Evolutionary conservation across 1,284 basidiomycete species (phyloP).

Genomic region (Cryptococcus maquisensis): DNA sequence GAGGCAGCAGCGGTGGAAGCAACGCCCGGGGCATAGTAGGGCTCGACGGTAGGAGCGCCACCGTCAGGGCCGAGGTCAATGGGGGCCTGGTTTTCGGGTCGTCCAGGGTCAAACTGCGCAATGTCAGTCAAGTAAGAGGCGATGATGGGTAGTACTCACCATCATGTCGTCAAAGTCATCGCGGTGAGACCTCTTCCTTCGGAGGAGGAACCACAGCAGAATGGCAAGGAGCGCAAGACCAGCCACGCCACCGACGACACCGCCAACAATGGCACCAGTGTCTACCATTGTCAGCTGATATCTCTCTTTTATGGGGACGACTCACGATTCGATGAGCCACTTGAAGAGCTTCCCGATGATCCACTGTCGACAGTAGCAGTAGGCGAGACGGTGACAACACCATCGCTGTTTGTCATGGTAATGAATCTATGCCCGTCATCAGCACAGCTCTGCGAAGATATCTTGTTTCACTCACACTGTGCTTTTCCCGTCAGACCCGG

Average conservation of each 20-base stretch:
- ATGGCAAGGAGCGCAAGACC: slow-evolving; percentile 36
- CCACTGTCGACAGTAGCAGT: slow-evolving; percentile 8
- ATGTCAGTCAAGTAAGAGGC: neutral
- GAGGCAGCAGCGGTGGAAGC: slow-evolving; percentile 30
- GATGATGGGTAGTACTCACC: slow-evolving; percentile 24
- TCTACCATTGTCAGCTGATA: slow-evolving; percentile 15
- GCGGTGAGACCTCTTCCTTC: slow-evolving; percentile 35
- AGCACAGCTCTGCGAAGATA: neutral
- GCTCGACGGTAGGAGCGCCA: slow-evolving; percentile 34
- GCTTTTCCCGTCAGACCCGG: slow-evolving; percentile 13
- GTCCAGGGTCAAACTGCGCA: slow-evolving; percentile 41
- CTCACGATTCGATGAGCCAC: neutral
- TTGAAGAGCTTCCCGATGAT: neutral
- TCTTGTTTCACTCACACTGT: slow-evolving; percentile 11
- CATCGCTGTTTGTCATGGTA: slow-evolving; percentile 25
- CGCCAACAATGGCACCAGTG: slow-evolving; percentile 45
- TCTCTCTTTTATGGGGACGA: neutral
- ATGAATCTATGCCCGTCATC: slow-evolving; percentile 14
- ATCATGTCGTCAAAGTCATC: slow-evolving; percentile 49
- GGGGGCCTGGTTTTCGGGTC: slow-evolving; percentile 18
- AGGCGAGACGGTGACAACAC: slow-evolving; percentile 9
- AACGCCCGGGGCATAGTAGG: slow-evolving; percentile 40
- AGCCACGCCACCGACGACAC: slow-evolving; percentile 46
- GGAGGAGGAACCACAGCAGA: slow-evolving; percentile 39
- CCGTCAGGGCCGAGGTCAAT: slow-evolving; percentile 41